Evolutionary conservation across 352 stramenopile genomes (phyloP), one percentile per base, ranked within the genome.

Genomic region (Phytophthora hybrid): DNA sequence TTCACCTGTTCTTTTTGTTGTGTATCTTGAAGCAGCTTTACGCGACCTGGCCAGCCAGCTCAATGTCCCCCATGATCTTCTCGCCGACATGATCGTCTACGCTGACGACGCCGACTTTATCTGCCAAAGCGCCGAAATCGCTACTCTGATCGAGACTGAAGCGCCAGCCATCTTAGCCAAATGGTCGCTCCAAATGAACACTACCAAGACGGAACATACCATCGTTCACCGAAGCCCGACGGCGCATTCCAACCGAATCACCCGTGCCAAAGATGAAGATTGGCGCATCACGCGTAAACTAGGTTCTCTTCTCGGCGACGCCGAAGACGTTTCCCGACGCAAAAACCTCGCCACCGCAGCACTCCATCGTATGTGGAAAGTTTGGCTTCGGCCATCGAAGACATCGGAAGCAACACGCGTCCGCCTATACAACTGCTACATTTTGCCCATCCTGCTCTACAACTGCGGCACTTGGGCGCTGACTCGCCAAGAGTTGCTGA

Each of bases 381-480:
- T 74, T 19, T 74, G 67, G 52, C n/a, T 65, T 26, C 66, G 52
- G 4, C 53, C 59, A 55, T 52, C 11, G 13, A 26, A 49, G 34
- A 66, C 29, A 7, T 52, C 57, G 9, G 34, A 66, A 19, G 29
- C 21, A 4, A 72, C 56, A 16, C 46, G 65, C 10, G 0, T 72
- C 4, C 65, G 34, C 0, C 57, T 72, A 7, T 72, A 66, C 65
- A 66, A 66, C 47, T 57, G 44, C 34, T 72, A 66, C 47, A 26
- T 72, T 0, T 13, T 72, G 32, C 57, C 65, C 0, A 64, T 41
- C 9, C 9, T 14, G 34, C 5, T 41, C 1, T 41, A 41, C 8
- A 41, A 41, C 32, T 56, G 64, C 64, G 64, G 64, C 1, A 71
- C 46, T 4, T 66, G 46, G 49, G 65, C 47, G 1, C 32, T 71